Evolutionary conservation across 1,284 basidiomycete genomes (phyloP).

Genomic region (Phaffia rhodozyma): DNA sequence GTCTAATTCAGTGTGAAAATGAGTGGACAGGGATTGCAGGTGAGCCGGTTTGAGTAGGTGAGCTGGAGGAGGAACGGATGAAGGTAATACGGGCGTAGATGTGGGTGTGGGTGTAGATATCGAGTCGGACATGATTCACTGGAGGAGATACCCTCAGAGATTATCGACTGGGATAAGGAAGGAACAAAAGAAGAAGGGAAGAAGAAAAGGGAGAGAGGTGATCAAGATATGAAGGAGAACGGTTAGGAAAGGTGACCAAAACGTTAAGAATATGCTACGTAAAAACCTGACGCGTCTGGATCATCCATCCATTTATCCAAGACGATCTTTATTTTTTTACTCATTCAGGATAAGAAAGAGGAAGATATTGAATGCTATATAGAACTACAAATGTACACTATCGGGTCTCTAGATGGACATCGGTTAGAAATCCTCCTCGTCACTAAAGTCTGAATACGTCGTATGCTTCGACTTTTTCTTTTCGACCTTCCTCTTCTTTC

Average conservation of each 20-base stretch:
- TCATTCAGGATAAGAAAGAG: too few relatives aligned
- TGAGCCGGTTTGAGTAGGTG: background rate
- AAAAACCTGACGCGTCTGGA: too few relatives aligned
- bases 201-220: background rate
- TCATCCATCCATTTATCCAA: too few relatives aligned
- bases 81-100: too few relatives aligned
- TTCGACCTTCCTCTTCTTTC: too few relatives aligned
- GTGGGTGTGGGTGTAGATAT: background rate
- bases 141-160: background rate
- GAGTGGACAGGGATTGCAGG: conserved; percentile 8
- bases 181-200: background rate
- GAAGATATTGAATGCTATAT: too few relatives aligned
- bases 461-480: too few relatives aligned
- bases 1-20: conserved; percentile 11
- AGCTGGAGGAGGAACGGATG: background rate
- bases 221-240: background rate
- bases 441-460: too few relatives aligned
- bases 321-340: too few relatives aligned
- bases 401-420: too few relatives aligned
- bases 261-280: background rate
- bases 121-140: background rate
- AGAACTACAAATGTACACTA: too few relatives aligned
- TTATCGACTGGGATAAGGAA: background rate
- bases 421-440: too few relatives aligned
- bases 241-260: background rate